Percentiles rank a stretch among this genome's conserved stretches.
These are phyloP conservation scores for Sistotremastrum suecicum DNA, from an alignment of 768 basidiomycete genomes.

Conservation along the genomic window DNA sequence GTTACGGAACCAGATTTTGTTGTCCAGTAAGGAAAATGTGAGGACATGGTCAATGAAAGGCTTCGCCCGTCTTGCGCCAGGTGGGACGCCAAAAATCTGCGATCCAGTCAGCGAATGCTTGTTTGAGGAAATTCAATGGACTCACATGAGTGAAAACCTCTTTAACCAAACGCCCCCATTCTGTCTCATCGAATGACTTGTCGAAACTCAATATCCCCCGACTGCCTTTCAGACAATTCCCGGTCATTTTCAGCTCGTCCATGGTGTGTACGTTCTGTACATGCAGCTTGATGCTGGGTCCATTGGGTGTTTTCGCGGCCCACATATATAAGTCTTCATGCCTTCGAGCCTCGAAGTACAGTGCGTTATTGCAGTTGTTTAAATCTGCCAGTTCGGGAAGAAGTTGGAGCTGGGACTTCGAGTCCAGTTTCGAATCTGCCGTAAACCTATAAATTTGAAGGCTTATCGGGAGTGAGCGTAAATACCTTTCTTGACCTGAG, in stretches of 20 bases:
- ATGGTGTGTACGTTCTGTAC: constrained; percentile 98
- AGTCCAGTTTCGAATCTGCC: constrained; percentile 91
- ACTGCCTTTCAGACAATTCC: constrained; percentile 94
- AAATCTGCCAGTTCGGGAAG: constrained; percentile 95
- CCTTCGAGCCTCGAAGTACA: constrained; percentile 93
- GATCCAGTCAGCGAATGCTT: not conserved
- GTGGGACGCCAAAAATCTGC: constrained; percentile 92
- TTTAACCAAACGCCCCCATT: constrained; percentile 77
- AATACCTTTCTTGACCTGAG: constrained; percentile 93
- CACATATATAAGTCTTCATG: constrained; percentile 95
- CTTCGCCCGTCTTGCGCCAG: constrained; percentile 80
- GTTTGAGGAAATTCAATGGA: constrained; percentile 5
- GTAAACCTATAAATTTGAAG: not conserved
- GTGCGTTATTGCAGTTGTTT: constrained; percentile 92
- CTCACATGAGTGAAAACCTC: constrained; percentile 88
- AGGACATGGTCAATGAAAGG: constrained; percentile 98
- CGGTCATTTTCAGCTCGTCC: constrained; percentile 99
- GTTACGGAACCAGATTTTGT: constrained; percentile 98
- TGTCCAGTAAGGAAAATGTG: constrained; percentile 89
- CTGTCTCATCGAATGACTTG: constrained; percentile 74
- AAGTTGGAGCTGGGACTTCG: constrained; percentile 84
- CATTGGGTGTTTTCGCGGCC: constrained; percentile 95
- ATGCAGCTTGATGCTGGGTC: constrained; percentile 93
- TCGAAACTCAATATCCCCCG: constrained; percentile 89
- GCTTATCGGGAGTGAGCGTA: not conserved